phyloP scores from a whole-genome alignment of 768 basidiomycete genomes.

The Suillus sp. region DNA sequence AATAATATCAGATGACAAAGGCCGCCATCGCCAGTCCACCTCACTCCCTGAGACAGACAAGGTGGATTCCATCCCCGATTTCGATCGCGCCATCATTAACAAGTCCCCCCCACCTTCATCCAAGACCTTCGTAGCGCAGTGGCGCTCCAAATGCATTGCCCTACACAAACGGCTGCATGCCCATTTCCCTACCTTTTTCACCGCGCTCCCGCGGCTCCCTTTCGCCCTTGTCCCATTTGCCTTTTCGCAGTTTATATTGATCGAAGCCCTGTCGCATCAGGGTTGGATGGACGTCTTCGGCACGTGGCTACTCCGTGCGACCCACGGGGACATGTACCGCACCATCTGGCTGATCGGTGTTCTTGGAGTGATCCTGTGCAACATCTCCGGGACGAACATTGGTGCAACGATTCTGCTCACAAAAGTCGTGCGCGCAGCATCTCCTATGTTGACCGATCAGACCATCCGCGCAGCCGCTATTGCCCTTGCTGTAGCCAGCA shows the following conservation, averaged over 20 bases:
- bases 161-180: slow-evolving; percentile 18
- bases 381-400: slow-evolving; percentile 87
- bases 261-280: slow-evolving; percentile 76
- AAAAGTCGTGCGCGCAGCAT: slow-evolving; percentile 64
- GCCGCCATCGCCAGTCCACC: not conserved
- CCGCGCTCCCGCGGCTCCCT: slow-evolving; percentile 69
- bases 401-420: slow-evolving; percentile 89
- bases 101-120: not conserved
- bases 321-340: slow-evolving; percentile 43
- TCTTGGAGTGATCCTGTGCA: slow-evolving; percentile 74
- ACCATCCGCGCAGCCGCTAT: slow-evolving; percentile 59
- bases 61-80: slow-evolving; percentile 3
- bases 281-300: slow-evolving; percentile 91
- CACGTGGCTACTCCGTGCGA: slow-evolving; percentile 57
- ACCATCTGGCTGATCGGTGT: slow-evolving; percentile 70
- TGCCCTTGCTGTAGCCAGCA: slow-evolving; percentile 82
- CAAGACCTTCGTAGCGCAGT: not conserved
- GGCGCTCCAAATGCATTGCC: not conserved
- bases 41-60: slow-evolving; percentile 1
- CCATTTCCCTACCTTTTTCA: slow-evolving; percentile 72
- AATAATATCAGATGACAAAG: not conserved
- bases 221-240: slow-evolving; percentile 87
- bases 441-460: slow-evolving; percentile 33
- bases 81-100: slow-evolving; percentile 10
- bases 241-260: slow-evolving; percentile 93